Percentiles rank a stretch among this genome's conserved stretches.
phyloP scores from a whole-genome alignment of 2,329 filamentous ascomycete species.

The Cercospora zeina region DNA sequence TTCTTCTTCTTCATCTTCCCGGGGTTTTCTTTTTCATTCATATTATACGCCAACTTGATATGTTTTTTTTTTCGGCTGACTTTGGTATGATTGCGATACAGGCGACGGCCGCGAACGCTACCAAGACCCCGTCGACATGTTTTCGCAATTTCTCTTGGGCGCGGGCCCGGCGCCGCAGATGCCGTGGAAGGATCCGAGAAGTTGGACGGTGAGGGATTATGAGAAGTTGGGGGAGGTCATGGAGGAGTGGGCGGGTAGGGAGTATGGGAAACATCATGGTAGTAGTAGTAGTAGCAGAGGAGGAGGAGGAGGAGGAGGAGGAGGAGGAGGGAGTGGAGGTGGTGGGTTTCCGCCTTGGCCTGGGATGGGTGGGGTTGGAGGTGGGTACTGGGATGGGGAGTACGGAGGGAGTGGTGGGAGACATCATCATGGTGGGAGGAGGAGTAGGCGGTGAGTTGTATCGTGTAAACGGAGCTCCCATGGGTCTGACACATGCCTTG shows the following conservation, averaged over 20 bases:
- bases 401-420: neutral
- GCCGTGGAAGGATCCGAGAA: slow-evolving; percentile 26
- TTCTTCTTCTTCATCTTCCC: too few species aligned
- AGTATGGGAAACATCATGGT: slow-evolving; percentile 20
- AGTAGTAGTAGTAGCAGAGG: neutral
- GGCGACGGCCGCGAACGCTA: slow-evolving; percentile 31
- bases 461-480: too few species aligned
- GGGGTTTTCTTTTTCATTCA: too few species aligned
- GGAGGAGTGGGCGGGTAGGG: slow-evolving; percentile 27
- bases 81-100: neutral
- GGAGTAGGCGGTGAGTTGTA: slow-evolving; percentile 5
- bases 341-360: slow-evolving; percentile 13
- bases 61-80: neutral
- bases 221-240: slow-evolving; percentile 33
- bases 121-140: slow-evolving; percentile 32
- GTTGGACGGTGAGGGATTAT: slow-evolving; percentile 34
- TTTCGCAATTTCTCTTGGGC: slow-evolving; percentile 25
- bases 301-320: neutral
- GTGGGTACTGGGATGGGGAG: slow-evolving; percentile 16
- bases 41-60: too few species aligned
- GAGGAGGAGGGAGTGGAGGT: too few species aligned
- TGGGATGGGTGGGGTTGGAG: neutral
- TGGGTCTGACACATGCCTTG: neutral
- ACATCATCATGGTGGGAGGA: neutral
- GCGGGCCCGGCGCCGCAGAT: slow-evolving; percentile 16